Evolutionary conservation across 108 stramenopile genomes (phyloP), one percentile per base, ranked within the genome.

Genomic region (Hondaea fermentalgiana): DNA sequence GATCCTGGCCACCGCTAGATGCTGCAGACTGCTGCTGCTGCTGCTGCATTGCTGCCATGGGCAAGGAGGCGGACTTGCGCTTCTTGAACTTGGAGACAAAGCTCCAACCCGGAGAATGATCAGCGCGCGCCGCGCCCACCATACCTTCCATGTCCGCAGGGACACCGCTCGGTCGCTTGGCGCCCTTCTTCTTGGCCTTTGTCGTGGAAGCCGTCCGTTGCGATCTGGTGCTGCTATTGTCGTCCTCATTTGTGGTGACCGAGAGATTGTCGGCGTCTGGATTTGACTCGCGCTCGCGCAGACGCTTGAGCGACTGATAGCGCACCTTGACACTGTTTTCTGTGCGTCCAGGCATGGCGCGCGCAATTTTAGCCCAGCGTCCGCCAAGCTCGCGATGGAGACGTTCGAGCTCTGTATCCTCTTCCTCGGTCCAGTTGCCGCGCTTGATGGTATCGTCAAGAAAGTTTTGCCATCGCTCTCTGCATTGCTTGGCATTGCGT

Each of bases 401-500:
- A 8, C 93, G 89, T 47, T 97, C 92, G 43, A 99, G 93, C 21
- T 92, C 72, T 25, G 88, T 72, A 83, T 98, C 97, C 91, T 99
- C 99, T 4, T 96, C 95, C 55, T 93, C 93, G 25, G 95, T 97
- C 98, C 98, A 99, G 58, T 95, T 95, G 4, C 94, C 93, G 90
- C 97, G 98, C 43, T 96, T 97, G 72, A 99, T 98, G 90, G 93
- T 94, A 17, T 98, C 98, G 92, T 97, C 95, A 6, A 99, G 91
- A 89, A 98, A 98, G 90, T 99, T 99, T 93, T 97, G 97, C 98
- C 98, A 99, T 21, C 99, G 95, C 89, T 99, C 99, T 35, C 99
- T 96, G 88, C 99, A 99, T 93, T 99, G 99, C 90, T 99, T 99
- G 5, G 98, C 99, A 12, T 98, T 93, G 0, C 99, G 93, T 29